Evolutionary conservation across 2,329 filamentous ascomycete species (phyloP), one percentile per base, ranked within the genome.

Genomic region (Aspergillus fructus): DNA sequence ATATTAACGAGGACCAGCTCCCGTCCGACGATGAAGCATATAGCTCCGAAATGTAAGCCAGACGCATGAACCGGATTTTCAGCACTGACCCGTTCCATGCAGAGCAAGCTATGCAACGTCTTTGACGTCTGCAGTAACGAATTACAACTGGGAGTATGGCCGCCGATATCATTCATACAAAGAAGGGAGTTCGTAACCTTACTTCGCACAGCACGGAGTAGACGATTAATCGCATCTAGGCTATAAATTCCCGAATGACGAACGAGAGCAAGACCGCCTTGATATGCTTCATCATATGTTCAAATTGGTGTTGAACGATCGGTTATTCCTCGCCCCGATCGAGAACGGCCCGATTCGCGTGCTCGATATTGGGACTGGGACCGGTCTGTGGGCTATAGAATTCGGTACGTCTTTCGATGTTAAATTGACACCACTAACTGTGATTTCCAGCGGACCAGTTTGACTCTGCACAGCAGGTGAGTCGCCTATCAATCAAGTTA

Each of bases 331-430:
- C 5, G 70, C 73, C 19, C 56, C 56, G 6, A 34, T 54, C 5
- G 34, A 59, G 15, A 33, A 43, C 4, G 40, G 33, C 8, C 37
- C 61, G 7, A 49, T 61, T 4, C 56, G 62, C 13, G 59, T 69
- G 3, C 60, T 69, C 4, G 67, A 69, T 53, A 48, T 69, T 17
- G 67, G 67, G 0, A 69, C 67, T 0, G 67, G 67, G 9, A 68
- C 67, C 0, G 67, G 67, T 0, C 64, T 66, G 9, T 69, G 67
- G 67, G 65, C 66, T 5, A 61, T 68, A 1, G 67, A 69, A 27
- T 56, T 59, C 23, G 61, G 58, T 19, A 68, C 62, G 49, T 62
- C 5, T 37, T 5, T 37, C 34, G 13, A 37, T 7, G 8, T 11
- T 1, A 5, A 6, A 41, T 4, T 39, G 33, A 9, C 19, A 5